A percentile compares a stretch with the other conserved stretches of the same genome.
Conservation (phyloP, 768 basidiomycete genomes). For the Boletus subcaerulescens region DNA sequence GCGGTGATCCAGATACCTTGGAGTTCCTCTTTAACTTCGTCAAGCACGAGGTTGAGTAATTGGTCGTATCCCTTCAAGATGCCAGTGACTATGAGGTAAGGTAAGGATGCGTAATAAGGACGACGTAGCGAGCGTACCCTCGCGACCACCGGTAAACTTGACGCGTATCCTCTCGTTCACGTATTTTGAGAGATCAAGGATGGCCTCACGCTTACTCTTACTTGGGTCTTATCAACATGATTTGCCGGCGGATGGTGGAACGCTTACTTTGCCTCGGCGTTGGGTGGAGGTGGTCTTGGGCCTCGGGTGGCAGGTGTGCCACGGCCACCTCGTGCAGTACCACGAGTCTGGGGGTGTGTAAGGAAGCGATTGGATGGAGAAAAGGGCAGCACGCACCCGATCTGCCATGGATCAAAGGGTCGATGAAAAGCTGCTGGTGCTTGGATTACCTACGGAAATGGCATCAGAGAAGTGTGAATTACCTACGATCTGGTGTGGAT, state of each 20-base stretch:
- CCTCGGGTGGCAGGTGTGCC: slow-evolving; percentile 36
- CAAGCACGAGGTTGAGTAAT: slow-evolving; percentile 92
- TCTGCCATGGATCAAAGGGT: slow-evolving; percentile 26
- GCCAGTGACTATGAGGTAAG: slow-evolving; percentile 65
- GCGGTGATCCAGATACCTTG: slow-evolving; percentile 45
- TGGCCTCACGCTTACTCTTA: slow-evolving; percentile 76
- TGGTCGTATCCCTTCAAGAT: slow-evolving; percentile 96
- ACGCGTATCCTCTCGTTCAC: slow-evolving; percentile 89
- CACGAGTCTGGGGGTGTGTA: slow-evolving; percentile 52
- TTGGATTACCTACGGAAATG: slow-evolving; percentile 15
- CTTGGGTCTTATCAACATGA: slow-evolving; percentile 32
- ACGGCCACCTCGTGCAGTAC: slow-evolving; percentile 46
- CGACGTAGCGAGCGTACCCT: slow-evolving; percentile 52
- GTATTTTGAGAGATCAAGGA: slow-evolving; percentile 93
- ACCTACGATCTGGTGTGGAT: slow-evolving; percentile 11
- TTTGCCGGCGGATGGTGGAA: slow-evolving; percentile 4
- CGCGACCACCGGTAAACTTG: slow-evolving; percentile 97
- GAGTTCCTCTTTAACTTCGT: slow-evolving; percentile 87
- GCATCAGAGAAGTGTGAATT: slow-evolving; percentile 3
- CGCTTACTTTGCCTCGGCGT: slow-evolving; percentile 29
- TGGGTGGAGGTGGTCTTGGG: slow-evolving; percentile 10
- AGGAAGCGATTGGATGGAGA: slow-evolving; percentile 8
- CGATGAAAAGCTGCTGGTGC: slow-evolving; percentile 4
- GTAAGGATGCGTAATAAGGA: neutral
- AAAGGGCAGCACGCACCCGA: slow-evolving; percentile 22